phyloP scores from a whole-genome alignment of 2,329 filamentous ascomycete genomes.

The Calonectria pteridis region DNA sequence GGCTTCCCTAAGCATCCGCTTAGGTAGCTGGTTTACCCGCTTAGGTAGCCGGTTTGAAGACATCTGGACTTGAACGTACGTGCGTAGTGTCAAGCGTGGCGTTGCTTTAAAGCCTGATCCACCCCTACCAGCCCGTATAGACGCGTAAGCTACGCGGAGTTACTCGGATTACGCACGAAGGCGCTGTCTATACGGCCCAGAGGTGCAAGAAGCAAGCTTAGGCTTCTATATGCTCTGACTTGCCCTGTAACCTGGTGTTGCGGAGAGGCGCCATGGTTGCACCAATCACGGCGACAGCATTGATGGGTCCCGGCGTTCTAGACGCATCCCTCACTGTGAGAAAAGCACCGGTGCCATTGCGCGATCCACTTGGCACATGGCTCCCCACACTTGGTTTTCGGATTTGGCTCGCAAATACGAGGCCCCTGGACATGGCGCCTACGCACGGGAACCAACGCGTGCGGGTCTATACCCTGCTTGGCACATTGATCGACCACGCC shows the following conservation, averaged over 20 bases:
- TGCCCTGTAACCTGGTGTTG: neutral
- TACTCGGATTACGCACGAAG: neutral
- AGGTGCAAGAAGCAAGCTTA: neutral
- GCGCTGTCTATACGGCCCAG: neutral
- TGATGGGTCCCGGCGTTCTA: neutral
- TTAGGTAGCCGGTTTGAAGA: neutral
- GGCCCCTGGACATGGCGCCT: neutral
- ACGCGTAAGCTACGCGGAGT: constrained; percentile 9
- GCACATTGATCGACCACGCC: neutral
- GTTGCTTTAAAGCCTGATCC: neutral
- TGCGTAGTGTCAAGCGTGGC: neutral
- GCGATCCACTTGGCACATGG: neutral
- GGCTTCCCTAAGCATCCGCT: neutral
- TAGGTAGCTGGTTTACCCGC: neutral
- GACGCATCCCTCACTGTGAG: constrained; percentile 1
- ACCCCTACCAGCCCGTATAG: neutral
- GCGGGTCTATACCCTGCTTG: neutral
- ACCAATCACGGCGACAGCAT: neutral
- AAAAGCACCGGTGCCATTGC: neutral
- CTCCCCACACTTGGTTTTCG: neutral
- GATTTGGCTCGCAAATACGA: constrained; percentile 12
- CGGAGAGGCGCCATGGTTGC: neutral
- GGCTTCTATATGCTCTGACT: neutral
- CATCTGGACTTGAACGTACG: neutral
- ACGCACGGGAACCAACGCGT: neutral